These are phyloP conservation scores for Prototheca wickerhamii DNA, from an alignment of 163 green algal species.

Conservation along the genomic window DNA sequence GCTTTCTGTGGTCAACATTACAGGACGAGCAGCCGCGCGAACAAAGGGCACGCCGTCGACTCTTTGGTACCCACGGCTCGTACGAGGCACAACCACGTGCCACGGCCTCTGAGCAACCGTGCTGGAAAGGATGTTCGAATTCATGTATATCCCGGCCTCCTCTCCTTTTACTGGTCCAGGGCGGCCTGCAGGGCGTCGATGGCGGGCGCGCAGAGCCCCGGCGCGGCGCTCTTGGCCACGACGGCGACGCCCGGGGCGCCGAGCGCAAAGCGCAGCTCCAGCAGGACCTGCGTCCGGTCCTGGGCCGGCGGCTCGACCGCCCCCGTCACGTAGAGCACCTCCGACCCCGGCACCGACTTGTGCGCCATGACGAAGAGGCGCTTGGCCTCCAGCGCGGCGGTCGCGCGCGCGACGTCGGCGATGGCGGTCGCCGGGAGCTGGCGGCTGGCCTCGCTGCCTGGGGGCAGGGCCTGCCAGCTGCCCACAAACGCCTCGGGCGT, in stretches of 20 bases:
- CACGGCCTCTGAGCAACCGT: too few species aligned
- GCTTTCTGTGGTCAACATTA: too few species aligned
- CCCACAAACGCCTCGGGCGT: conserved; percentile 49
- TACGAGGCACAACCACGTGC: too few species aligned
- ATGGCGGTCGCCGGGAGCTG: conserved; percentile 27
- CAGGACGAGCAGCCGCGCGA: too few species aligned
- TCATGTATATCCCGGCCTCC: too few species aligned
- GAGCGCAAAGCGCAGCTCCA: conserved; percentile 52
- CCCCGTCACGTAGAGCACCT: conserved; percentile 55
- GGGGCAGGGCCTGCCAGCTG: conserved; percentile 29
- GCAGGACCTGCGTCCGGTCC: conserved; percentile 35
- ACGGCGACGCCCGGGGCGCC: conserved; percentile 39
- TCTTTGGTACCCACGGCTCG: too few species aligned
- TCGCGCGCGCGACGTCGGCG: conserved; percentile 42
- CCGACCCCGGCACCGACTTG: conserved; percentile 37
- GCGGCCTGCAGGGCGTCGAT: conserved; percentile 28
- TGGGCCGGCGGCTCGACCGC: conserved; percentile 10
- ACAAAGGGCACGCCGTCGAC: too few species aligned
- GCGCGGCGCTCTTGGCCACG: conserved; percentile 33
- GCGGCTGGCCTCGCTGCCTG: conserved; percentile 2
- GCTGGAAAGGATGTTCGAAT: too few species aligned
- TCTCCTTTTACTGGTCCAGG: conserved; percentile 6
- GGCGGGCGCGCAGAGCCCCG: conserved; percentile 27
- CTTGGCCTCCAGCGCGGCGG: conserved; percentile 36
- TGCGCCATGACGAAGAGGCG: conserved; percentile 70